phyloP scores from a whole-genome alignment of 495 filamentous ascomycete genomes.

The Aspergillus panamensis region DNA sequence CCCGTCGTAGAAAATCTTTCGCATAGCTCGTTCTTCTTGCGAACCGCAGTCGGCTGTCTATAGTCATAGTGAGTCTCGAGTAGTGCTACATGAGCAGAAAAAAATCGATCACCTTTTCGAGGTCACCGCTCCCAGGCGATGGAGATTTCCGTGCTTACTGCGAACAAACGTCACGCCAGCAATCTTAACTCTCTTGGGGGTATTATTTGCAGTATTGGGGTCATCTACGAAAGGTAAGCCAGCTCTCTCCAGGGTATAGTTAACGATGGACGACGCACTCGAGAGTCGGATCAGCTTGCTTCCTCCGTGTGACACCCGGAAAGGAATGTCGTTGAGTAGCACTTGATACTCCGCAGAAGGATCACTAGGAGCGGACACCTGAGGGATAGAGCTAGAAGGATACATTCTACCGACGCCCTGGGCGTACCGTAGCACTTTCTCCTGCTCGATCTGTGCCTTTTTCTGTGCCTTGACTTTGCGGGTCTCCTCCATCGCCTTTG shows the following conservation, averaged over 20 bases:
- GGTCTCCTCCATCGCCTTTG: conserved; percentile 71
- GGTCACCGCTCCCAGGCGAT: conserved; percentile 54
- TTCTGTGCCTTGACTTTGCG: conserved; percentile 55
- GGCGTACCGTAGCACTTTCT: conserved; percentile 45
- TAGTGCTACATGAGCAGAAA: background rate
- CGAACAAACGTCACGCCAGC: conserved; percentile 84
- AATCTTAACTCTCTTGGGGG: conserved; percentile 73
- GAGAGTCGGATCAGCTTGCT: conserved; percentile 77
- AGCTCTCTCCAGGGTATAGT: conserved; percentile 17
- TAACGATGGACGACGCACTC: conserved; percentile 50
- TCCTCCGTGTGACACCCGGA: conserved; percentile 70
- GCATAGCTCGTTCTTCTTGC: conserved; percentile 77
- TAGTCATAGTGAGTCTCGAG: conserved; percentile 25
- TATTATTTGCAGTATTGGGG: conserved; percentile 59
- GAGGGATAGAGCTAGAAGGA: conserved; percentile 34
- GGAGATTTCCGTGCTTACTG: conserved; percentile 88
- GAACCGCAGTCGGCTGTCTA: conserved; percentile 48
- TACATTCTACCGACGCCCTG: conserved; percentile 29
- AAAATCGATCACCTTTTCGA: conserved; percentile 38
- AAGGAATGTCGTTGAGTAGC: conserved; percentile 69
- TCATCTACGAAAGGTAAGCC: conserved; percentile 56
- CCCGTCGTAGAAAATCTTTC: conserved; percentile 88
- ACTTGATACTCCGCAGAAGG: conserved; percentile 58
- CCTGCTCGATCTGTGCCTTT: conserved; percentile 62
- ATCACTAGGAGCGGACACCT: conserved; percentile 32